Evolutionary conservation across 192 early-diverging fungal genomes (phyloP).

Genomic region (Backusella luteola): DNA sequence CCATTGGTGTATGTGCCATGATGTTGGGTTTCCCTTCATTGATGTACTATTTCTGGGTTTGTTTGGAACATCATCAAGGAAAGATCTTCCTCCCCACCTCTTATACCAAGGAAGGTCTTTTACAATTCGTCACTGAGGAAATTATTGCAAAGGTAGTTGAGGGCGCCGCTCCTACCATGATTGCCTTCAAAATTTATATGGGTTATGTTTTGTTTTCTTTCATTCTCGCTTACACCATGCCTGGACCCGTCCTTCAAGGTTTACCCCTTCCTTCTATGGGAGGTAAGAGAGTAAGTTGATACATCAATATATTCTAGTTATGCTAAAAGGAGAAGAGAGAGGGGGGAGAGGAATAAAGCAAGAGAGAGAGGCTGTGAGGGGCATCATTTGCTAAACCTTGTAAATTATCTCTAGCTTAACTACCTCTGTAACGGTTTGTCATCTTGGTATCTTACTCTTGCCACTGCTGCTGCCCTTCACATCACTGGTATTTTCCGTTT

Average conservation of each 20-base stretch:
- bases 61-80: slow-evolving; percentile 66
- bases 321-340: not conserved
- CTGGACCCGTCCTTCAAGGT: slow-evolving; percentile 65
- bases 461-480: slow-evolving; percentile 45
- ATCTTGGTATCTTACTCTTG: slow-evolving; percentile 48
- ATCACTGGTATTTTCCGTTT: slow-evolving; percentile 43
- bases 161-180: slow-evolving; percentile 52
- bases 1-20: slow-evolving; percentile 65
- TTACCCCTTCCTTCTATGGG: slow-evolving; percentile 67
- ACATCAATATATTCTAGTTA: not conserved
- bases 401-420: slow-evolving; percentile 31
- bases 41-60: slow-evolving; percentile 76
- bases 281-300: slow-evolving; percentile 34
- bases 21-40: slow-evolving; percentile 70
- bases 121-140: slow-evolving; percentile 38
- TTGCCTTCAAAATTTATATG: slow-evolving; percentile 56
- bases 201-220: slow-evolving; percentile 58
- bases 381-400: not conserved
- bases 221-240: slow-evolving; percentile 60
- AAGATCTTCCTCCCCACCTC: slow-evolving; percentile 44
- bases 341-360: not conserved
- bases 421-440: slow-evolving; percentile 56
- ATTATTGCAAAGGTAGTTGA: slow-evolving; percentile 48
- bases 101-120: slow-evolving; percentile 36
- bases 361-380: not conserved